Evolutionary conservation across 805 yeast species (phyloP), one percentile per base, ranked within the genome.

Genomic region (Hanseniaspora pseudoguilliermondii): DNA sequence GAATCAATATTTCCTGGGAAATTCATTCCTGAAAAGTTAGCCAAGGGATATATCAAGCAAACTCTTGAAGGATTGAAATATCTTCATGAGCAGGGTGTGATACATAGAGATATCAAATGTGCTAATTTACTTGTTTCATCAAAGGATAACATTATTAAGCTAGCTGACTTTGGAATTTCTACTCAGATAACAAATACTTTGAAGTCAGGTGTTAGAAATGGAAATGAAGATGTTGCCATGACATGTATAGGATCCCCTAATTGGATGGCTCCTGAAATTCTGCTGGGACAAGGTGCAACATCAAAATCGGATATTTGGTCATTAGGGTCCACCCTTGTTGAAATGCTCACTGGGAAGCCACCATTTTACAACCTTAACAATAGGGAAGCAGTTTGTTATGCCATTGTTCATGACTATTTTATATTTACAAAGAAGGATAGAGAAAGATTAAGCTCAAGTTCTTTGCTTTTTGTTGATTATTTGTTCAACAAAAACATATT

Each of bases 181-280:
- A 86, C 97, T 0, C 85, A 82, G 61, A 74, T 80, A 8, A 82
- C 76, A 60, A 80, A 81, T 61, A 53, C 56, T 11, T 39, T 53
- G 20, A 53, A 46, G 21, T 29, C 56, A 21, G 42, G 47, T 15
- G 36, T 15, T 27, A 46, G 47, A 42, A 42, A 23, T 8, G 23
- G 41, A 5, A 46, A 46, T 16, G 56, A 48, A 43, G 56, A 50
- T 15, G 63, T 81, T 58, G 74, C 84, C 44, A 73, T 75, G 65
- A 79, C 83, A 0, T 74, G 78, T 64, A 82, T 79, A 8, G 98
- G 98, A 1, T 88, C 97, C 0, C 95, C 97, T 0, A 86, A 91
- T 65, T 93, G 97, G 97, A 90, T 93, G 96, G 97, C 98, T 0
- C 98, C 98, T 0, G 98, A 93, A 65, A 82, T 95, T 2, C 85